Evolutionary conservation across 2,329 filamentous ascomycete genomes (phyloP), one percentile per base, ranked within the genome.

Genomic region (Neurospora sp.): DNA sequence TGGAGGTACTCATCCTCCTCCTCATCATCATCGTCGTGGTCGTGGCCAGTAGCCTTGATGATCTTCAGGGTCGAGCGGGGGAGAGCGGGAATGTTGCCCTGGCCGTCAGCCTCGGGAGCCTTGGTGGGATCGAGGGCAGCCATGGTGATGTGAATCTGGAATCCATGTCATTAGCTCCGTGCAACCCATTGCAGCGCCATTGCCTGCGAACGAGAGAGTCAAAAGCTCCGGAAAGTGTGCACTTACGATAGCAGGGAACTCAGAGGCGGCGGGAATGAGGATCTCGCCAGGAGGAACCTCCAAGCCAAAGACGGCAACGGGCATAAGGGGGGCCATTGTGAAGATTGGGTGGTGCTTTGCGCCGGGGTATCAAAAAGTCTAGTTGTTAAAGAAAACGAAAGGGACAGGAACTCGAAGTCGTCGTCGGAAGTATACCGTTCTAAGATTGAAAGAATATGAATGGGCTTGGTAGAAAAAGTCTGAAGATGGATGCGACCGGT

Each of bases 71-170:
- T 99, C 69, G 96, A 91, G 76, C 94, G 91, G 76, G 90, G 87
- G 72, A 89, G 81, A 70, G 82, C 81, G 76, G 87, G 87, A 71
- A 87, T 81, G 77, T 90, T 88, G 76, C 85, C 86, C 68, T 87
- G 86, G 70, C 85, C 85, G 75, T 90, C 89, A 71, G 85, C 85
- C 80, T 93, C 87, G 42, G 90, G 86, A 76, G 89, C 85, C 76
- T 92, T 92, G 77, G 89, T 93, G 71, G 96, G 96, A 80, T 99
- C 95, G 80, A 99, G 91, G 74, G 96, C 96, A 77, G 96, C 96
- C 96, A 99, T 99, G 78, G 94, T 98, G 79, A 99, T 93, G 80
- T 93, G 93, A 84, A 97, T 96, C 94, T 97, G 77, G 38, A 52
- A 69, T 40, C 17, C 36, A 66, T 52, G 13, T 15, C 33, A 15